These are phyloP conservation scores for Nakazawaea ernobii DNA, from an alignment of 805 yeast species.

Conservation along the genomic window DNA sequence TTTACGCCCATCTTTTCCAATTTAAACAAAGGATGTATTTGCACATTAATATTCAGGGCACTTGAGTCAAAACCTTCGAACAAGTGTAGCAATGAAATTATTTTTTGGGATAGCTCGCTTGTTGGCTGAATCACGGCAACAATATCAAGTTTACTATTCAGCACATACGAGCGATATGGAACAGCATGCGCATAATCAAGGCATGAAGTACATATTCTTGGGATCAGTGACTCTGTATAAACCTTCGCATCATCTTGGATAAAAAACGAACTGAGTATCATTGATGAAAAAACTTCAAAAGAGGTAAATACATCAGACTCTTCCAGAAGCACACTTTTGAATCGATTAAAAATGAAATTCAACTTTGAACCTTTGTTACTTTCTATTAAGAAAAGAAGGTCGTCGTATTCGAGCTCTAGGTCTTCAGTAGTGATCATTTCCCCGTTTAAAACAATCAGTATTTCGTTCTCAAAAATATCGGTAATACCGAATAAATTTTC, in stretches of 20 bases:
- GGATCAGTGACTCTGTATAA: background rate
- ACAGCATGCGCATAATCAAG: background rate
- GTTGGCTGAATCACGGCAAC: slow-evolving; percentile 67
- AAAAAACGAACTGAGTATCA: slow-evolving; percentile 23
- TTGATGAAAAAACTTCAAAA: slow-evolving; percentile 37
- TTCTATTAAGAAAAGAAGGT: slow-evolving; percentile 33
- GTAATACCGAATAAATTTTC: background rate
- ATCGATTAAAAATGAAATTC: slow-evolving; percentile 15
- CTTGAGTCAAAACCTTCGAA: slow-evolving; percentile 37
- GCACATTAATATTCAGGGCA: slow-evolving; percentile 47
- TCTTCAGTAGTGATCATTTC: slow-evolving; percentile 30
- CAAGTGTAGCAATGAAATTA: slow-evolving; percentile 36
- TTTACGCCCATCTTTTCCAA: slow-evolving; percentile 41
- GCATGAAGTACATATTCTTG: slow-evolving; percentile 16
- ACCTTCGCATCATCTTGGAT: background rate
- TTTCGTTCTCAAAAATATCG: background rate
- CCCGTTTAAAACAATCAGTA: slow-evolving; percentile 46
- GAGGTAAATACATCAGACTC: slow-evolving; percentile 40
- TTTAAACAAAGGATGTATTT: slow-evolving; percentile 51
- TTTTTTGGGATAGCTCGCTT: slow-evolving; percentile 60
- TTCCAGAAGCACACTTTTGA: slow-evolving; percentile 19
- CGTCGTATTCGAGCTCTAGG: slow-evolving; percentile 7
- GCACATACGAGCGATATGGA: background rate
- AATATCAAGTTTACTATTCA: slow-evolving; percentile 37
- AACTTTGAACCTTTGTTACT: slow-evolving; percentile 46